Evolutionary conservation across 2,329 filamentous ascomycete genomes (phyloP), one percentile per base, ranked within the genome.

Genomic region (Clonostachys sp.): DNA sequence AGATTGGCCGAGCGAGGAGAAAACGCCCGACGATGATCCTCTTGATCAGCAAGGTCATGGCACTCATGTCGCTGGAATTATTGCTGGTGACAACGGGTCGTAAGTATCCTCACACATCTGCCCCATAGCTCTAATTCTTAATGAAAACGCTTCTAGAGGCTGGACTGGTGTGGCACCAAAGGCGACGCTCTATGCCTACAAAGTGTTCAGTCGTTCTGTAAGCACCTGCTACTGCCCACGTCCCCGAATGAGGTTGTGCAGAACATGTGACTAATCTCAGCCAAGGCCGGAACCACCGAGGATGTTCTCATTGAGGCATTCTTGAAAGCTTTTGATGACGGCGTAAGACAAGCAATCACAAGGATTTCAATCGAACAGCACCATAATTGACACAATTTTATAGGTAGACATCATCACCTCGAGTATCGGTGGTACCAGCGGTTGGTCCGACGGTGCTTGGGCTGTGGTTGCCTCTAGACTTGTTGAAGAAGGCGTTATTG

Each of bases 391-490:
- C 12, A 18, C 38, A 30, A 10, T n/a, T 2, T 2, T 30, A 12
- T 38, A 66, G 64, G n/a, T 62, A n/a, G 71, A 75, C 49, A 55
- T 75, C 30, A 74, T 75, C 46, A 69, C 67, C 5, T 61, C 65
- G 16, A 70, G 65, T 45, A 64, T 73, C 44, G 67, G 69, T 2
- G 51, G 57, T 5, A 57, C 63, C 2, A 59, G 62, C 40, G 72
- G 72, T n/a, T 71, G 66, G 53, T 55, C 56, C 16, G 60, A 68
- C 30, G 69, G 70, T 39, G 65, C 69, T 9, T 73, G 65, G 71
- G 69, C 70, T 2, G 52, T 66, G 3, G 57, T 74, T 5, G 64
- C 68, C 9, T 66, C 61, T 20, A 61, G 67, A 8, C 60, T 74
- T 39, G 70, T 71, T 6, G 55, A 64, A 6, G 61, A 68, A 16